Conservation (phyloP, 2,329 filamentous ascomycete genomes). For the Cladosporium sp. region DNA sequence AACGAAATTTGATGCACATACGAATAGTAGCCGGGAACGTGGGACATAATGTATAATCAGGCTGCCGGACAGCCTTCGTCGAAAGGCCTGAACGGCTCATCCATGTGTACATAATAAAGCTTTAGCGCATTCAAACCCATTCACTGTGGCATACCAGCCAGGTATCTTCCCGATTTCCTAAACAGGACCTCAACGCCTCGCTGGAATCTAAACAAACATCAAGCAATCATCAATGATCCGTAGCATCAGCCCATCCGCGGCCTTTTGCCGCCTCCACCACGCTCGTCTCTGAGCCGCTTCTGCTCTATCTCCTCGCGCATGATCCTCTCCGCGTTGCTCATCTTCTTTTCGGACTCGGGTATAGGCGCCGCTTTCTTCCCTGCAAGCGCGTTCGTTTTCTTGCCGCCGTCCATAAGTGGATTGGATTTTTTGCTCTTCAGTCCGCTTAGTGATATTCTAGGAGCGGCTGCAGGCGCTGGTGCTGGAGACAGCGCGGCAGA, state of each 20-base stretch:
- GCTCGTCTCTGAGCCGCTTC: conserved; percentile 30
- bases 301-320: conserved; percentile 60
- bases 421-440: conserved; percentile 52
- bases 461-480: conserved; percentile 20
- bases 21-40: too few relatives aligned
- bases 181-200: conserved; percentile 5
- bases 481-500: conserved; percentile 14
- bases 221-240: neutral
- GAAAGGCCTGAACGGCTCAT: neutral
- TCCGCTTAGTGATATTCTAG: conserved; percentile 54
- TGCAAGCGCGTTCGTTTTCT: conserved; percentile 68
- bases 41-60: conserved; percentile 9
- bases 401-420: conserved; percentile 29
- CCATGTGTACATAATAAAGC: neutral
- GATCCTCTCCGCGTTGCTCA: conserved; percentile 81
- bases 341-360: conserved; percentile 64
- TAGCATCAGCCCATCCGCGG: conserved; percentile 17
- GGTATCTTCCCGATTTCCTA: conserved; percentile 1
- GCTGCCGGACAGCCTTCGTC: neutral
- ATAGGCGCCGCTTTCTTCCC: conserved; percentile 56
- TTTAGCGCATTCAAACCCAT: neutral
- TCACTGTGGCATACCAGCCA: conserved; percentile 8
- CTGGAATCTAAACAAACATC: conserved; percentile 2
- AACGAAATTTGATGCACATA: too few relatives aligned
- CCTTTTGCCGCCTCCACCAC: conserved; percentile 21